Evolutionary conservation across 352 stramenopile species (phyloP).

Genomic region (Globisporangium apiculatum): DNA sequence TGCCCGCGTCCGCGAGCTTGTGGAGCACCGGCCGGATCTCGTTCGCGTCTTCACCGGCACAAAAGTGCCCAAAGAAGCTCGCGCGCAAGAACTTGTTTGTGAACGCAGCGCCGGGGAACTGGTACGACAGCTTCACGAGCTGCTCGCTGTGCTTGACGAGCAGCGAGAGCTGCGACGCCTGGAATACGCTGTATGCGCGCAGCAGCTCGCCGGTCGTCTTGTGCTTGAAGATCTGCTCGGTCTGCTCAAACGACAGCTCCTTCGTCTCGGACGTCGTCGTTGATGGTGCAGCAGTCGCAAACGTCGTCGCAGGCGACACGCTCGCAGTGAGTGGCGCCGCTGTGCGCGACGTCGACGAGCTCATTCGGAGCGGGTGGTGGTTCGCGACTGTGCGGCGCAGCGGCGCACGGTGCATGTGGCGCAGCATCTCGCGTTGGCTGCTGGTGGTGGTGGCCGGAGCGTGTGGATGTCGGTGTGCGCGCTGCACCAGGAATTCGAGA

Average conservation of each 20-base stretch:
- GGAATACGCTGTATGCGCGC: slow-evolving; percentile 84
- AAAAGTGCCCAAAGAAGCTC: slow-evolving; percentile 98
- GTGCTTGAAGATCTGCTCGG: slow-evolving; percentile 74
- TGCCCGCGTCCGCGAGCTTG: slow-evolving; percentile 70
- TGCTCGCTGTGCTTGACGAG: slow-evolving; percentile 86
- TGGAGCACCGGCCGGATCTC: slow-evolving; percentile 78
- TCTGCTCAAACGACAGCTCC: slow-evolving; percentile 62
- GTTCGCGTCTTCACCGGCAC: slow-evolving; percentile 87
- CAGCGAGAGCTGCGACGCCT: slow-evolving; percentile 74
- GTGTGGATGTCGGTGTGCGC: background rate
- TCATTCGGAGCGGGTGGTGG: slow-evolving; percentile 4
- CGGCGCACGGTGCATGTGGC: slow-evolving; percentile 1
- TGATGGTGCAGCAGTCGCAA: background rate
- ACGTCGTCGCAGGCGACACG: slow-evolving; percentile 9
- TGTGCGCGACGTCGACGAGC: slow-evolving; percentile 11
- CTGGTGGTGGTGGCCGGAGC: too few relatives aligned
- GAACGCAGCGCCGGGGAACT: slow-evolving; percentile 71
- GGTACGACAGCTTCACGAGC: slow-evolving; percentile 79
- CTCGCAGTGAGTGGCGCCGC: slow-evolving; percentile 9
- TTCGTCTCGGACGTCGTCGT: slow-evolving; percentile 64
- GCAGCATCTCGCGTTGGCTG: slow-evolving; percentile 3
- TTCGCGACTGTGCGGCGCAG: background rate
- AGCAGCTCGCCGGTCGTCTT: slow-evolving; percentile 85
- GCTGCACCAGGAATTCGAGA: background rate
- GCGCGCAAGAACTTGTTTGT: slow-evolving; percentile 87